Evolutionary conservation across 805 yeast genomes (phyloP).

Genomic region (Kuraishia hungarica): DNA sequence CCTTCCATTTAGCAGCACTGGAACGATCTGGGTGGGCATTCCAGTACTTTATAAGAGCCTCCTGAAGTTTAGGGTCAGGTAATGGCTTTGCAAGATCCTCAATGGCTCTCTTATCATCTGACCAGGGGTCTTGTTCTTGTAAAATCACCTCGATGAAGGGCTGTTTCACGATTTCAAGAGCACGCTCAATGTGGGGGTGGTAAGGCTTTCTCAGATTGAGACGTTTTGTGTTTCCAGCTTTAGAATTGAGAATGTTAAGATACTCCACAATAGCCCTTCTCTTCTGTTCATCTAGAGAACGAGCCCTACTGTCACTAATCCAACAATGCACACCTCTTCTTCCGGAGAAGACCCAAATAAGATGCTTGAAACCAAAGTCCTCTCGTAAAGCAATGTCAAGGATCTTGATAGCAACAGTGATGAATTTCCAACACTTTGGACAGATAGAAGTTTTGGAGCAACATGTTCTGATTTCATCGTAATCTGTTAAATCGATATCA

Average conservation of each 20-base stretch:
- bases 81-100: constrained; percentile 52
- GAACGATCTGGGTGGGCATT: constrained; percentile 37
- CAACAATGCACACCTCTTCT: constrained; percentile 99
- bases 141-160: constrained; percentile 60
- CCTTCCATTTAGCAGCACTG: constrained; percentile 70
- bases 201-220: constrained; percentile 64
- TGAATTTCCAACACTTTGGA: constrained; percentile 86
- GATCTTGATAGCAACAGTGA: constrained; percentile 73
- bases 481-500: constrained; percentile 97
- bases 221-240: constrained; percentile 36
- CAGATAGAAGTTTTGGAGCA: constrained; percentile 84
- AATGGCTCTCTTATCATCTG: constrained; percentile 40
- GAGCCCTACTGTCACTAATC: constrained; percentile 83
- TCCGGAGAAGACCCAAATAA: constrained; percentile 95
- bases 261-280: constrained; percentile 80
- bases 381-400: constrained; percentile 64
- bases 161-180: constrained; percentile 56
- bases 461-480: constrained; percentile 89
- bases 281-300: constrained; percentile 60
- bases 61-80: constrained; percentile 50
- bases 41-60: constrained; percentile 56
- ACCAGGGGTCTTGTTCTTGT: constrained; percentile 86
- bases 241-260: constrained; percentile 59
- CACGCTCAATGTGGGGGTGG: constrained; percentile 81
- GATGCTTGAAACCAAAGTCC: constrained; percentile 82